Conservation (phyloP, 192 early-diverging fungal species). For the Entomortierella chlamydospora region DNA sequence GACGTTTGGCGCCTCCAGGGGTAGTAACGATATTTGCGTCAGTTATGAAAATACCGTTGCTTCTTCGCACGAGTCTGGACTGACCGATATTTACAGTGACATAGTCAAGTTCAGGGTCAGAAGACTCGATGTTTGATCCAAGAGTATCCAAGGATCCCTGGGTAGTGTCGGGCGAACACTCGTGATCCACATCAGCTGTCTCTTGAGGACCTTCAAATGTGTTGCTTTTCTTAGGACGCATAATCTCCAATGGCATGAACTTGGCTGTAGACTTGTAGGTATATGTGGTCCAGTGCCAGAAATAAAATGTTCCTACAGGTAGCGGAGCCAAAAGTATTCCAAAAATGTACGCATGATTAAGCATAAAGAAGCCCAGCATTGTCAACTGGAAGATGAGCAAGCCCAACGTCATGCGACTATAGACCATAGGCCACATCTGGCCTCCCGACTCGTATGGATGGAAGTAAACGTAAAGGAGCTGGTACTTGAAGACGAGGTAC, state of each 20-base stretch:
- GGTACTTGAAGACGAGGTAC: conserved; percentile 81
- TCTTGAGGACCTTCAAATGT: too few species aligned
- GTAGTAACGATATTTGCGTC: not conserved
- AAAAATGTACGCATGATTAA: conserved; percentile 63
- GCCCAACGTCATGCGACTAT: conserved; percentile 72
- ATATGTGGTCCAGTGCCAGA: conserved; percentile 58
- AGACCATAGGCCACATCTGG: conserved; percentile 78
- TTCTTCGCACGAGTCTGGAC: not conserved
- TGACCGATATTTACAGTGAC: not conserved
- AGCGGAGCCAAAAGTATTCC: conserved; percentile 61
- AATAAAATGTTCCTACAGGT: conserved; percentile 59
- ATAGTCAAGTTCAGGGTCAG: not conserved
- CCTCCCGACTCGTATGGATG: conserved; percentile 80
- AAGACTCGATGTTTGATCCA: conserved; percentile 2
- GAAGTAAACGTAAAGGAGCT: conserved; percentile 84
- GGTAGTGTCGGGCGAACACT: too few species aligned
- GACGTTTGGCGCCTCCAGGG: not conserved
- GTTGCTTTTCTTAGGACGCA: conserved; percentile 27
- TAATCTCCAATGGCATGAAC: conserved; percentile 59
- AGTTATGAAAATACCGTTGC: not conserved
- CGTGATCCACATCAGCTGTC: too few species aligned
- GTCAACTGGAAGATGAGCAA: conserved; percentile 75
- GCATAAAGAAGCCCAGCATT: conserved; percentile 73
- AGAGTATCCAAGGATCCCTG: not conserved
- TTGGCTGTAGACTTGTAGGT: conserved; percentile 58